Evolutionary conservation across 805 yeast species (phyloP).

Genomic region (Pichia paraexigua): DNA sequence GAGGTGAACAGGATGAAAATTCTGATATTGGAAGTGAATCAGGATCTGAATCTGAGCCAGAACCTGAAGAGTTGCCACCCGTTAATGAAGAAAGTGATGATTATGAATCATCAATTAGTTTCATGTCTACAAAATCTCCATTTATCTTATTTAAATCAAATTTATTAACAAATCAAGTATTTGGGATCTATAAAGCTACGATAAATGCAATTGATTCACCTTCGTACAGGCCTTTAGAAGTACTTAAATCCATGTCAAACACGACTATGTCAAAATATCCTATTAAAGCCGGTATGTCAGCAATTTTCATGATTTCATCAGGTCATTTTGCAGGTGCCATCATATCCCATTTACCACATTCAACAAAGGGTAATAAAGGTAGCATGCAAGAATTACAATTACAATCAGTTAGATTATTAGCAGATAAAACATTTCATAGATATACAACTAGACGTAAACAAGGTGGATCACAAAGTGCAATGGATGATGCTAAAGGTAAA

Average conservation of each 20-base stretch:
- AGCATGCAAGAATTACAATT: constrained; percentile 42
- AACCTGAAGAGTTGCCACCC: background rate
- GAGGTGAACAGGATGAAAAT: constrained; percentile 34
- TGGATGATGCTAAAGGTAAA: constrained; percentile 86
- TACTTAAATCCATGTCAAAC: constrained; percentile 26
- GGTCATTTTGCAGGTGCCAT: constrained; percentile 98
- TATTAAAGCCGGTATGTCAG: constrained; percentile 41
- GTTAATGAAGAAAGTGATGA: constrained; percentile 5
- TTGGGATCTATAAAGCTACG: constrained; percentile 62
- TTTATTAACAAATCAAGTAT: constrained; percentile 26
- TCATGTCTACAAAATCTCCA: constrained; percentile 65
- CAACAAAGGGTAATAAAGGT: constrained; percentile 48
- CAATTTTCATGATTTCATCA: constrained; percentile 90
- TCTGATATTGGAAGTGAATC: constrained; percentile 18
- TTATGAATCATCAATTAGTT: constrained; percentile 35
- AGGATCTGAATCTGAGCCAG: constrained; percentile 33
- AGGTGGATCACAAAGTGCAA: constrained; percentile 94
- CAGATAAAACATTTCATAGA: constrained; percentile 83
- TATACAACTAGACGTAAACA: constrained; percentile 95
- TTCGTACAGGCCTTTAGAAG: constrained; percentile 38
- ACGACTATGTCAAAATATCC: constrained; percentile 10
- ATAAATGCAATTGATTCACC: constrained; percentile 36
- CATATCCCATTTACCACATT: constrained; percentile 58
- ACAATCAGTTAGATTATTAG: constrained; percentile 58
- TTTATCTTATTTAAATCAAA: constrained; percentile 49